These are phyloP conservation scores for Tricladium varicosporioides DNA, from an alignment of 2,329 filamentous ascomycete species.

Conservation along the genomic window DNA sequence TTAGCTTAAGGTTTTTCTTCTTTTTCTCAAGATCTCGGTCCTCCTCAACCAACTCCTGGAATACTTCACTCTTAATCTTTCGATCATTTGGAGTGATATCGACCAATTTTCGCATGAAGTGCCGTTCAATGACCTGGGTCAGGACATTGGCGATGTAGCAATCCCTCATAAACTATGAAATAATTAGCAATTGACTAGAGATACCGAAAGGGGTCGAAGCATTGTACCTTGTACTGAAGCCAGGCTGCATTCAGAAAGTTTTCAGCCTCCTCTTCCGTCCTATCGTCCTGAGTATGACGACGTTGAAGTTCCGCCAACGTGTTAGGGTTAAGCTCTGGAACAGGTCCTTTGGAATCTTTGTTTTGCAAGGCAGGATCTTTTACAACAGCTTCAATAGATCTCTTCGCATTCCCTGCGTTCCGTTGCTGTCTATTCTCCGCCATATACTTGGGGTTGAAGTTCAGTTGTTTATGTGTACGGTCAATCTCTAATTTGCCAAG, in stretches of 20 bases:
- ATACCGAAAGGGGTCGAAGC: neutral
- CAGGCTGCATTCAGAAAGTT: constrained; percentile 2
- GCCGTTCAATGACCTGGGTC: constrained; percentile 3
- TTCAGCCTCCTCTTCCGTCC: neutral
- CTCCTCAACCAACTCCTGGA: too few relatives aligned
- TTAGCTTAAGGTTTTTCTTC: too few relatives aligned
- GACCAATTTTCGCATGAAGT: neutral
- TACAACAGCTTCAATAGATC: neutral
- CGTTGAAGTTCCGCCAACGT: constrained; percentile 1
- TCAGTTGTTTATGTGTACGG: neutral
- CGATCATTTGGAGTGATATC: too few relatives aligned
- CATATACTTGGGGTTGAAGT: constrained; percentile 2
- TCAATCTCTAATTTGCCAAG: neutral
- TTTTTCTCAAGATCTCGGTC: too few relatives aligned
- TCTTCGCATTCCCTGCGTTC: neutral
- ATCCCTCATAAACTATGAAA: neutral
- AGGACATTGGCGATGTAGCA: constrained; percentile 2
- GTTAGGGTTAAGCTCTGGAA: neutral
- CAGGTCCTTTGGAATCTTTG: too few relatives aligned
- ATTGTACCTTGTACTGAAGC: constrained; percentile 3
- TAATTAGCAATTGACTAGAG: neutral
- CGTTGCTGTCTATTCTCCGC: constrained; percentile 2
- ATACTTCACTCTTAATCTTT: too few relatives aligned
- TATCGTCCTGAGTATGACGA: neutral
- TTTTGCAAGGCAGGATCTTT: neutral